Evolutionary conservation across 768 basidiomycete genomes (phyloP), one percentile per base, ranked within the genome.

Genomic region (Grammothele lineata): DNA sequence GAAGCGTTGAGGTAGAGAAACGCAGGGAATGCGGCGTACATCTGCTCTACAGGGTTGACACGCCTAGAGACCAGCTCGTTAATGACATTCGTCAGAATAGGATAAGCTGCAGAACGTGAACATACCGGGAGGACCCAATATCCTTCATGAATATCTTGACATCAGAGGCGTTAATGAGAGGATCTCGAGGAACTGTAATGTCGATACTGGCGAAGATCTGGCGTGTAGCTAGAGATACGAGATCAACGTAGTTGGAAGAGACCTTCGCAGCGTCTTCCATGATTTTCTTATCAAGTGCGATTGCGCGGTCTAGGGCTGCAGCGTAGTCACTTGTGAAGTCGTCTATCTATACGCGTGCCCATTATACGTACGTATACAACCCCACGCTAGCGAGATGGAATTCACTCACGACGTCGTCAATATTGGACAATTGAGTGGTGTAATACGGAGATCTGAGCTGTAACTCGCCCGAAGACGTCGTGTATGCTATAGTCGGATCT

Each of bases 1-100:
- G 63, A 54, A 3, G 63, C 61, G 27, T 68, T 68, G 43, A 62
- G 26, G 44, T 61, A 66, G 1, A 66, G 47, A 40, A 60, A 61
- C 21, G 61, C 46, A 7, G 66, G 63, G 30, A 62, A 60, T 9
- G 63, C 51, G 1, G 64, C 56, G 43, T 59, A 66, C 18, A 68
- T 51, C 1, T 57, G 55, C 41, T 68, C 66, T 2, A 68, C 65
- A 5, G 66, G 63, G 43, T 59, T 66, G 10, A 66, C 59, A 4
- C 62, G 56, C 12, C 60, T 55, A 40, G 11, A 30, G 4, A 27
- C 23, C 14, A 27, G 22, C n/a, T n/a, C n/a, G n/a, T n/a, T n/a
- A n/a, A n/a, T n/a, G n/a, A n/a, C n/a, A n/a, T n/a, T n/a, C n/a
- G n/a, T n/a, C n/a, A n/a, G n/a, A n/a, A n/a, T n/a, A n/a, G n/a